These are phyloP conservation scores for Candida railenensis DNA, from an alignment of 805 yeast genomes.

Conservation along the genomic window DNA sequence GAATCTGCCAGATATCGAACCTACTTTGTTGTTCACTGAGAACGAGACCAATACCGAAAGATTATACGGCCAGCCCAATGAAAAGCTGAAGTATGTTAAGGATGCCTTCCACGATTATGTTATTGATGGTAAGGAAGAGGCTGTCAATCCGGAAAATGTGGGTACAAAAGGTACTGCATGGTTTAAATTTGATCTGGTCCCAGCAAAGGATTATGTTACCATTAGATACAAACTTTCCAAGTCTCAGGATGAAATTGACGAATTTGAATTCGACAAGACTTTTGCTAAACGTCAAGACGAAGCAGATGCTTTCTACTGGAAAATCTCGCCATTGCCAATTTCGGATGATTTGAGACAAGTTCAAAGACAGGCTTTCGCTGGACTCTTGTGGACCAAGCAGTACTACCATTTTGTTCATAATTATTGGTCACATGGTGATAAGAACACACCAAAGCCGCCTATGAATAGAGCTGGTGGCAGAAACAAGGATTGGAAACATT, in stretches of 20 bases:
- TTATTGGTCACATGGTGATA: conserved; percentile 88
- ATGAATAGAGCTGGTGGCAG: conserved; percentile 82
- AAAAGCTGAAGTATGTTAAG: conserved; percentile 57
- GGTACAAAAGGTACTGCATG: conserved; percentile 90
- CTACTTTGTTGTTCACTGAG: conserved; percentile 78
- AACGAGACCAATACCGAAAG: conserved; percentile 78
- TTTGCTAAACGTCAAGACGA: conserved; percentile 76
- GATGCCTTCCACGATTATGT: conserved; percentile 90
- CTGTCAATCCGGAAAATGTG: conserved; percentile 63
- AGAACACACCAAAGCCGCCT: conserved; percentile 70
- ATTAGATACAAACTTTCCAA: conserved; percentile 71
- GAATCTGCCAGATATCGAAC: conserved; percentile 65
- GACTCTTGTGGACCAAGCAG: conserved; percentile 91
- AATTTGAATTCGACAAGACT: conserved; percentile 66
- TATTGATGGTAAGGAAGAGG: conserved; percentile 55
- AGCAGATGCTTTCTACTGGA: conserved; percentile 92
- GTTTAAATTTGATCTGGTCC: conserved; percentile 77
- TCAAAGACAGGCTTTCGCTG: conserved; percentile 93
- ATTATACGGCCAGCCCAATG: conserved; percentile 64
- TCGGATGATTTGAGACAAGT: conserved; percentile 75
- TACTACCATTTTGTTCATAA: conserved; percentile 83
- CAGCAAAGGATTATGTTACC: conserved; percentile 84
- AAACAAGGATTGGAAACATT: conserved; percentile 84
- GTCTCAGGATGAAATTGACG: conserved; percentile 52
- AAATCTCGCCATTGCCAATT: conserved; percentile 80